A percentile compares a stretch with the other conserved stretches of the same genome.
These are phyloP conservation scores for Fraxinus sp. DNA, from an alignment of 305 asterid species.

Conservation along the genomic window DNA sequence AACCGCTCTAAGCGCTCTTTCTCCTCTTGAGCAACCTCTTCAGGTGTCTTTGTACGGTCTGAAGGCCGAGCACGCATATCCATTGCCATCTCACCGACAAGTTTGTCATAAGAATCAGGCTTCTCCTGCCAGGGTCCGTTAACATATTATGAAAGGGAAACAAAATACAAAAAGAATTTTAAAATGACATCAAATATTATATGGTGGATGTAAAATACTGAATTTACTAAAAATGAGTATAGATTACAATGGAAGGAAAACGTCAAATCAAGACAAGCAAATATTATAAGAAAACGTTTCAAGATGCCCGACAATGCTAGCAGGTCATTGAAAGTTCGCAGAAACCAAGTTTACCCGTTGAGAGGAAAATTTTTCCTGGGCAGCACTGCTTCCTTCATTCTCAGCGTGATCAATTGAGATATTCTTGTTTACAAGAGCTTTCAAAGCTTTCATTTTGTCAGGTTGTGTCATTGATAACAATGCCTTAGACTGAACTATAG, in stretches of 20 bases:
- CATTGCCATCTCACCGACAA: slow-evolving; percentile 70
- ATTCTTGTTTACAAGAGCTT: slow-evolving; percentile 55
- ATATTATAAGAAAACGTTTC: background rate
- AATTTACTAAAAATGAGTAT: slow-evolving; percentile 3
- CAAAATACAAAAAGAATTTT: background rate
- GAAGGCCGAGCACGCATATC: slow-evolving; percentile 95
- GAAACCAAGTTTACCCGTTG: slow-evolving; percentile 43
- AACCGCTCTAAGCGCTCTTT: slow-evolving; percentile 78
- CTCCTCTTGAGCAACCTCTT: slow-evolving; percentile 95
- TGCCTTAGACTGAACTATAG: slow-evolving; percentile 73
- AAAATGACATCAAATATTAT: slow-evolving; percentile 2
- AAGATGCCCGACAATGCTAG: background rate
- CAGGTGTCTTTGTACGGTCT: slow-evolving; percentile 82
- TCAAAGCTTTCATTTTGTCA: slow-evolving; percentile 65
- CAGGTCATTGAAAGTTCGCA: background rate
- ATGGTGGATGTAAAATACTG: background rate
- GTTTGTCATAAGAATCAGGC: slow-evolving; percentile 70
- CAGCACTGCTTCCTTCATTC: slow-evolving; percentile 37
- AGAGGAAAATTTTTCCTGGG: slow-evolving; percentile 35
- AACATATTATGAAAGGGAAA: slow-evolving; percentile 11
- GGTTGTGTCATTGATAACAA: slow-evolving; percentile 75
- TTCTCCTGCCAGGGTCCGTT: slow-evolving; percentile 55
- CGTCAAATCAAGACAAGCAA: background rate
- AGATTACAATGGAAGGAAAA: slow-evolving; percentile 1
- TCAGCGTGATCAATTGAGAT: slow-evolving; percentile 40